Conservation (phyloP, 2,329 filamentous ascomycete species). For the Penicillium capsulatum region DNA sequence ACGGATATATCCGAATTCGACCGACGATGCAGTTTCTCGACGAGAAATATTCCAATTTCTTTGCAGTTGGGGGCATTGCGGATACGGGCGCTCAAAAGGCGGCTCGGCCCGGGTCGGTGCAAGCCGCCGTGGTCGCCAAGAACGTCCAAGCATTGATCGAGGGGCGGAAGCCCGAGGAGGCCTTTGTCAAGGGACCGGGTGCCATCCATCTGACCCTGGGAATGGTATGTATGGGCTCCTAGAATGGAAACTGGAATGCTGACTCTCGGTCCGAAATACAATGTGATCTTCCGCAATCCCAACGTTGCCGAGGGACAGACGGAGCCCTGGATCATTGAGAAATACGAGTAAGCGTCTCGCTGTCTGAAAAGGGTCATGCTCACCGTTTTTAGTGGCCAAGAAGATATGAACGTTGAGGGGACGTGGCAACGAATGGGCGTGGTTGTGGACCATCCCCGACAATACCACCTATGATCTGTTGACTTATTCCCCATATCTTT, state of each 20-base stretch:
- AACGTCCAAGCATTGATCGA: slow-evolving; percentile 26
- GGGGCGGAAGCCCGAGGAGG: slow-evolving; percentile 22
- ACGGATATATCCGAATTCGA: slow-evolving; percentile 33
- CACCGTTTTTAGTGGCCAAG: slow-evolving; percentile 26
- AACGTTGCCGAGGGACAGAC: slow-evolving; percentile 33
- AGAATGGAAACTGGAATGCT: too few species aligned
- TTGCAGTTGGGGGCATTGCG: slow-evolving; percentile 36
- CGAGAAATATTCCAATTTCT: slow-evolving; percentile 29
- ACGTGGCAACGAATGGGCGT: slow-evolving; percentile 36
- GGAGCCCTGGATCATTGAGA: slow-evolving; percentile 31
- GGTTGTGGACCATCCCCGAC: slow-evolving; percentile 24
- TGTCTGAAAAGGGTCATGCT: background rate
- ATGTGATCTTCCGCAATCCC: slow-evolving; percentile 38
- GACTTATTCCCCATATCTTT: too few species aligned
- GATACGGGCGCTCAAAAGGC: slow-evolving; percentile 37
- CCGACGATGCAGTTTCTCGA: slow-evolving; percentile 35
- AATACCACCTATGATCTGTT: slow-evolving; percentile 37
- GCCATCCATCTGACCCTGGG: slow-evolving; percentile 36
- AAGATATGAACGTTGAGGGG: slow-evolving; percentile 37
- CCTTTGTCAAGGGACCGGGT: slow-evolving; percentile 25
- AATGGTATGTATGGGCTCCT: slow-evolving; percentile 34
- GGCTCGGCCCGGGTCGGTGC: slow-evolving; percentile 30
- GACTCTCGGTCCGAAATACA: slow-evolving; percentile 34
- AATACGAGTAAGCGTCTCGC: slow-evolving; percentile 35
- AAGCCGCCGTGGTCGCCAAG: slow-evolving; percentile 32